Conservation (phyloP, 2,329 filamentous ascomycete genomes). For the Verticillium albo-atrum region DNA sequence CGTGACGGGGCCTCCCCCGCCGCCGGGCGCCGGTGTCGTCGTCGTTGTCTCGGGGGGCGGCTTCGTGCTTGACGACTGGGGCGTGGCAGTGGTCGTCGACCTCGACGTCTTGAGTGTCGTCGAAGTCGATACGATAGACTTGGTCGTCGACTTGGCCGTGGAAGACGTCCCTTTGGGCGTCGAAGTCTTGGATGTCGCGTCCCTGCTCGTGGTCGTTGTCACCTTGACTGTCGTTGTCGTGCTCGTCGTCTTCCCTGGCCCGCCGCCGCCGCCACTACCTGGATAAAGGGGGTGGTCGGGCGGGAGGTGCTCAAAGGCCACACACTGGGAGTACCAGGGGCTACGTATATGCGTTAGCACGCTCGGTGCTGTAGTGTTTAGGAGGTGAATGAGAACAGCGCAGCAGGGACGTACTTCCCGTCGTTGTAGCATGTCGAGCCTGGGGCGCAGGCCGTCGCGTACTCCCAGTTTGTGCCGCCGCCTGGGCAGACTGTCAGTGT, state of each 20-base stretch:
- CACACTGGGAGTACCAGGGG: neutral
- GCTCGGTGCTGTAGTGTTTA: neutral
- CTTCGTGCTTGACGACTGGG: neutral
- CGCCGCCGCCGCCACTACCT: neutral
- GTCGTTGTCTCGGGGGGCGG: neutral
- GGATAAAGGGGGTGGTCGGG: neutral
- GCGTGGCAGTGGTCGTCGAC: neutral
- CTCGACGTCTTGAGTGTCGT: neutral
- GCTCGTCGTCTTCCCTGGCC: neutral
- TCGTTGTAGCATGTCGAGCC: neutral
- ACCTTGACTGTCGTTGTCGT: neutral
- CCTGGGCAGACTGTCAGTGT: neutral
- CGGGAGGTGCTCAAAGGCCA: neutral
- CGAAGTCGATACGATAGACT: neutral
- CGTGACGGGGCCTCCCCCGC: neutral
- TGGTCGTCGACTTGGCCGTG: neutral
- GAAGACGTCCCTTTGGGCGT: neutral
- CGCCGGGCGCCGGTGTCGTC: neutral
- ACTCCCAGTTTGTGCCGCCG: neutral
- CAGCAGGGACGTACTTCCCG: too few relatives aligned
- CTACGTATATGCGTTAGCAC: neutral
- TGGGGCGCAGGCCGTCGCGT: neutral
- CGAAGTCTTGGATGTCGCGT: neutral
- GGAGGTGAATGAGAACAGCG: too few relatives aligned
- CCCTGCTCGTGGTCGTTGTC: neutral